Evolutionary conservation across 2,329 filamentous ascomycete genomes (phyloP).

Genomic region (Penicillium sp.): DNA sequence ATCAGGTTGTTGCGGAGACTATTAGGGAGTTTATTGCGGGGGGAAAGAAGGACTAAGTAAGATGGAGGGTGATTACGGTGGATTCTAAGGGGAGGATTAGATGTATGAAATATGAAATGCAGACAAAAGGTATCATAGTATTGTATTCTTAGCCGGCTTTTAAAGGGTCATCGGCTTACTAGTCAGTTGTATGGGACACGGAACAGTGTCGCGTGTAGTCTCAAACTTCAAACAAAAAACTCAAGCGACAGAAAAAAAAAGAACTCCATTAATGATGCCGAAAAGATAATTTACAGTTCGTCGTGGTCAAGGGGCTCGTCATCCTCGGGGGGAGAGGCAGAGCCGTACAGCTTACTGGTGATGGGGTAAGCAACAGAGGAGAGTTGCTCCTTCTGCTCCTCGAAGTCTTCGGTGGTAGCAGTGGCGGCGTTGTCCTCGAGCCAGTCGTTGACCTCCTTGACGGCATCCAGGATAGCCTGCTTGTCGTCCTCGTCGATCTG

Average conservation of each 20-base stretch:
- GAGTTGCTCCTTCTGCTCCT: constrained; percentile 99
- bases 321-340: constrained; percentile 59
- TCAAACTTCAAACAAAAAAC: constrained; percentile 20
- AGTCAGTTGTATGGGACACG: constrained; percentile 3
- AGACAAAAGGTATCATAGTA: constrained; percentile 26
- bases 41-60: background rate
- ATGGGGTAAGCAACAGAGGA: constrained; percentile 96
- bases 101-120: background rate
- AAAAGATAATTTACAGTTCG: constrained; percentile 63
- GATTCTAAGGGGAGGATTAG: no score
- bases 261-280: constrained; percentile 38
- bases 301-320: constrained; percentile 69
- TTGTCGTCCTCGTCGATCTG: constrained; percentile 99
- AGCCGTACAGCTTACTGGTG: constrained; percentile 91
- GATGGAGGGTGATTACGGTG: no score
- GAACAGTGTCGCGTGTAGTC: constrained; percentile 11
- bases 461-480: constrained; percentile 88
- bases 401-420: constrained; percentile 88
- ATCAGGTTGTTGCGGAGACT: constrained; percentile 69
- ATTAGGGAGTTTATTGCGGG: constrained; percentile 51
- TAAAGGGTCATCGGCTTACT: background rate
- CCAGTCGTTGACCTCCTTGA: constrained; percentile 97
- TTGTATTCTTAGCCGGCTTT: constrained; percentile 11
- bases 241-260: constrained; percentile 25
- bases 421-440: constrained; percentile 88